Evolutionary conservation across 2,329 filamentous ascomycete genomes (phyloP).

Genomic region (Arachnomyces sp.): DNA sequence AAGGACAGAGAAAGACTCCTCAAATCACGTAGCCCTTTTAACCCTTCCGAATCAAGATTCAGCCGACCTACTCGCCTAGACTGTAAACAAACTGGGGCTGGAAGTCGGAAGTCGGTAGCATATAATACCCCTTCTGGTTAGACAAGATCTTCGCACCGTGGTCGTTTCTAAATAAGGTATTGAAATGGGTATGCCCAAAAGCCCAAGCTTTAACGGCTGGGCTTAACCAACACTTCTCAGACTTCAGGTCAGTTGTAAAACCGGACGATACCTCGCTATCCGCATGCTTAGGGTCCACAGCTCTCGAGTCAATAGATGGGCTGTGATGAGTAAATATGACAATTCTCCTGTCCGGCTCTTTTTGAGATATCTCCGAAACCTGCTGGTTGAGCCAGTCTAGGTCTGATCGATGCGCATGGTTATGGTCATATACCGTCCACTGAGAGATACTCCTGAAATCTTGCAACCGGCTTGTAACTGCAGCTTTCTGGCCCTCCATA

Average conservation of each 20-base stretch:
- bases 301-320: constrained; percentile 13
- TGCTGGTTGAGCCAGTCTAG: constrained; percentile 25
- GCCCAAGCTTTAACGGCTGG: constrained; percentile 32
- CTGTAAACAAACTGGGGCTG: constrained; percentile 14
- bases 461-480: constrained; percentile 33
- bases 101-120: constrained; percentile 25
- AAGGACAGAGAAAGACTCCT: no score
- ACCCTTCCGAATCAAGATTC: no score
- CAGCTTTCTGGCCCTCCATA: constrained; percentile 22
- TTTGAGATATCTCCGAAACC: constrained; percentile 13
- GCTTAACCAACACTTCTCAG: constrained; percentile 28
- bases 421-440: constrained; percentile 20
- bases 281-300: constrained; percentile 18
- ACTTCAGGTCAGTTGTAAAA: constrained; percentile 32
- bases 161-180: constrained; percentile 26
- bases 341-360: constrained; percentile 20
- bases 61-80: background rate
- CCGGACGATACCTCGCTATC: constrained; percentile 20
- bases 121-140: constrained; percentile 33
- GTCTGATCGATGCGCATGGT: constrained; percentile 18
- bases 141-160: constrained; percentile 21
- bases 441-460: constrained; percentile 39
- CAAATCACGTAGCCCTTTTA: no score
- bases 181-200: constrained; percentile 40
- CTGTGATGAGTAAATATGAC: constrained; percentile 25